Base-by-base conservation (phyloP, 345 rosid species). In the Eucalyptus erythrocorys region DNA sequence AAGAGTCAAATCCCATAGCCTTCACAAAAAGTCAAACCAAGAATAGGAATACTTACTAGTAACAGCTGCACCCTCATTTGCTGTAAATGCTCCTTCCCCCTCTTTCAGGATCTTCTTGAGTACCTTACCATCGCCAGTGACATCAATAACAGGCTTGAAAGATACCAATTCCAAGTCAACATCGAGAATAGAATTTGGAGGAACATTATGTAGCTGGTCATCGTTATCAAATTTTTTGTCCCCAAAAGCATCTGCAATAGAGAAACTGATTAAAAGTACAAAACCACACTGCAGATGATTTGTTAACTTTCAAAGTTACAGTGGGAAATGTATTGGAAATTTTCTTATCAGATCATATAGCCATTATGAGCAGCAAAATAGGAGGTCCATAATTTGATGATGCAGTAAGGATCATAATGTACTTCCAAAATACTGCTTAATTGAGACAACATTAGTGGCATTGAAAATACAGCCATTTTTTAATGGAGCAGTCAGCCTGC, bases 61-160 rank as follows among this genome's bases (percentile, higher is more conserved):
- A 43, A 94, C 94, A 43, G 89, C 84, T 45, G 97, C 95, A 85
- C 95, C 95, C 87, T 95, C 97, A 89, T 92, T 87, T 84, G 95
- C 94, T 43, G 89, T 88, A 89, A 68, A 6, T 87, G 90, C 85
- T 43, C 92, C 94, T 89, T 94, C 93, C 88, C 97, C 96, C 88
- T 93, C 94, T 66, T 88, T 93, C 89, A 95, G 53, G 50, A 95
- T 92, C 91, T 94, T 95, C 91, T 95, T 95, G 47, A 93, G 85
- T 49, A 94, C 95, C 92, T 93, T 93, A 79, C 90, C 90, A 88
- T 95, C 95, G 22, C 94, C 94, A 10, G 90, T 88, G 47, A 94
- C 91, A 91, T 95, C 96, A 89, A 94, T 87, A 50, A 95, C 96
- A 68, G 93, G 88, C 90, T 93, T 95, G 85, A 91, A 95, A 55